phyloP scores from a whole-genome alignment of 1,139 yeast genomes.

The Lodderomyces pseudojiufengensis region DNA sequence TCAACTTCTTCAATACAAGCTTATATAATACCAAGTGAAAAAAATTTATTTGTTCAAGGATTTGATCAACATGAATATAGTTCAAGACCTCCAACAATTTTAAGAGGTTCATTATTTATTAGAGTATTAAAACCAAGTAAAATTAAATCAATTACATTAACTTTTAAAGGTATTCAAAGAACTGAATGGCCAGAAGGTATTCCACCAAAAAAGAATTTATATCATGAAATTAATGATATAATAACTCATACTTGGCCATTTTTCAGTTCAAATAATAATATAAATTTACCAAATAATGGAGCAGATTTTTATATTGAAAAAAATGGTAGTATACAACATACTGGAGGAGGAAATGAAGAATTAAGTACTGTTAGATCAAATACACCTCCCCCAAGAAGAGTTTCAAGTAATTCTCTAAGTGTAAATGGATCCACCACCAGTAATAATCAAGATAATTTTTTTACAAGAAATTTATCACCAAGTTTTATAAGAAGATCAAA shows the following conservation, averaged over 20 bases:
- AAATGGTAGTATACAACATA: slow-evolving; percentile 16
- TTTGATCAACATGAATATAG: slow-evolving; percentile 63
- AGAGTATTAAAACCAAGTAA: slow-evolving; percentile 72
- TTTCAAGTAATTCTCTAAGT: background rate
- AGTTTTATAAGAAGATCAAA: slow-evolving; percentile 39
- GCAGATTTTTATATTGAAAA: slow-evolving; percentile 49
- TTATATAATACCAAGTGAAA: slow-evolving; percentile 71
- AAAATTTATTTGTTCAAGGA: slow-evolving; percentile 76
- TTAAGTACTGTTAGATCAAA: slow-evolving; percentile 24
- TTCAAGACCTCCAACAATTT: slow-evolving; percentile 73
- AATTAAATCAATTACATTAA: slow-evolving; percentile 62
- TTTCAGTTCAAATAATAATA: slow-evolving; percentile 32
- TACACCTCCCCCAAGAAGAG: slow-evolving; percentile 16
- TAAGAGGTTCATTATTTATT: slow-evolving; percentile 77
- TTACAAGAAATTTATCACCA: slow-evolving; percentile 28
- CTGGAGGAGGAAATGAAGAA: slow-evolving; percentile 27
- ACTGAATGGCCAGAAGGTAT: slow-evolving; percentile 99
- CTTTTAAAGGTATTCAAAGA: slow-evolving; percentile 67
- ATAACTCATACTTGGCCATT: slow-evolving; percentile 92
- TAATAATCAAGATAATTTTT: slow-evolving; percentile 17
- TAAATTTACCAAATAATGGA: slow-evolving; percentile 42
- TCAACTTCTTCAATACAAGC: slow-evolving; percentile 48
- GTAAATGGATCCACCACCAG: slow-evolving; percentile 5
- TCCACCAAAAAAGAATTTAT: slow-evolving; percentile 77
- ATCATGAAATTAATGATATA: slow-evolving; percentile 60